phyloP scores from a whole-genome alignment of 495 filamentous ascomycete species.

The Talaromyces adpressus region DNA sequence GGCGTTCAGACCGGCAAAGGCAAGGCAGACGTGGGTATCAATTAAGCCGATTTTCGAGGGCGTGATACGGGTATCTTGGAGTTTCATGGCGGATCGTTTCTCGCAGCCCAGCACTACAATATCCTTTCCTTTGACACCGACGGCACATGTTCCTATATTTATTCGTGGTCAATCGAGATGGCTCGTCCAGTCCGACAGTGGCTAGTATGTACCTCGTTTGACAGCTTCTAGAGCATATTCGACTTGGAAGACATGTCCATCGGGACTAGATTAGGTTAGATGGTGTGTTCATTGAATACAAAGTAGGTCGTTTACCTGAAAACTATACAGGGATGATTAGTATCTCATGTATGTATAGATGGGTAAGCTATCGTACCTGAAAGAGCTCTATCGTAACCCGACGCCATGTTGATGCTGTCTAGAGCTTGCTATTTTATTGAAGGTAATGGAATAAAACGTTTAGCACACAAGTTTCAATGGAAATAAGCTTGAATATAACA shows the following conservation, averaged over 20 bases:
- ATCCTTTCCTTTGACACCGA: conserved; percentile 91
- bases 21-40: conserved; percentile 92
- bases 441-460: background rate
- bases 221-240: conserved; percentile 99
- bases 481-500: background rate
- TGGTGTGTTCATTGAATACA: background rate
- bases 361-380: conserved; percentile 61
- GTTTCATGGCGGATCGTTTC: conserved; percentile 97
- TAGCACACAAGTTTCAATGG: background rate
- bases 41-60: conserved; percentile 95
- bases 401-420: conserved; percentile 55
- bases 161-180: background rate
- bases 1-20: conserved; percentile 94
- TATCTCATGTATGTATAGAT: conserved; percentile 16
- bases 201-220: conserved; percentile 67
- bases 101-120: conserved; percentile 96
- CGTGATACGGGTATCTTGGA: conserved; percentile 98
- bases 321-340: conserved; percentile 45
- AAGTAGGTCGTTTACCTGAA: conserved; percentile 50
- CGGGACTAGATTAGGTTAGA: conserved; percentile 59
- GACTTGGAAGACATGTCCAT: conserved; percentile 99
- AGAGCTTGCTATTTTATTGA: background rate
- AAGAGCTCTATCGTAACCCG: conserved; percentile 90
- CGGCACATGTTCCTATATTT: conserved; percentile 81
- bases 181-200: background rate